phyloP scores from a whole-genome alignment of 805 yeast genomes.

The Phaffomyces thermotolerans region DNA sequence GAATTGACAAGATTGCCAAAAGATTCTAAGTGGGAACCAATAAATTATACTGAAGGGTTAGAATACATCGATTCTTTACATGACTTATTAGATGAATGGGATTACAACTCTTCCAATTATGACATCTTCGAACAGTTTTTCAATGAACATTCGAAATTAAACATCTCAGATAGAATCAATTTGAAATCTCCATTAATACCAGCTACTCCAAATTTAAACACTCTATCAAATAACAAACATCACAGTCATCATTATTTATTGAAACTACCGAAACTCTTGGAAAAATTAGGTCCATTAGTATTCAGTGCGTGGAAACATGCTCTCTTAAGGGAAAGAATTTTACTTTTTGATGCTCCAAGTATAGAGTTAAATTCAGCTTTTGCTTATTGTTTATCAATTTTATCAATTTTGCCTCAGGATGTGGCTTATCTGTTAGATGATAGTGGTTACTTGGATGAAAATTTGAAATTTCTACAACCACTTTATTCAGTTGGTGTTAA shows the following conservation, averaged over 20 bases:
- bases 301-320: conserved; percentile 60
- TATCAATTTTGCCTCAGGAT: conserved; percentile 60
- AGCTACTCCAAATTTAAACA: conserved; percentile 1
- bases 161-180: conserved; percentile 5
- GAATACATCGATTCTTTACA: conserved; percentile 34
- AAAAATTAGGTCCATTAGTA: conserved; percentile 54
- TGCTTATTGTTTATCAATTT: conserved; percentile 49
- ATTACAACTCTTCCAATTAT: conserved; percentile 14
- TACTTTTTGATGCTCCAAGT: conserved; percentile 34
- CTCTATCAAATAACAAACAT: conserved; percentile 3
- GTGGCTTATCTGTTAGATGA: conserved; percentile 30
- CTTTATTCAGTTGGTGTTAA: conserved; percentile 57
- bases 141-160: conserved; percentile 11
- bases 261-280: conserved; percentile 38
- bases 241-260: conserved; percentile 37
- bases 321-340: conserved; percentile 47
- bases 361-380: conserved; percentile 39
- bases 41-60: conserved; percentile 36
- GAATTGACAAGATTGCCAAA: conserved; percentile 7
- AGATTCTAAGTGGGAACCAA: conserved; percentile 32
- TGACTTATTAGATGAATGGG: conserved; percentile 20
- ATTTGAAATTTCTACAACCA: conserved; percentile 34
- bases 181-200: conserved; percentile 16
- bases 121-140: conserved; percentile 21
- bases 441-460: conserved; percentile 14